Percentiles rank a stretch among this genome's conserved stretches.
Conservation (phyloP, 2,329 filamentous ascomycete genomes). For the Simplicillium sp. region DNA sequence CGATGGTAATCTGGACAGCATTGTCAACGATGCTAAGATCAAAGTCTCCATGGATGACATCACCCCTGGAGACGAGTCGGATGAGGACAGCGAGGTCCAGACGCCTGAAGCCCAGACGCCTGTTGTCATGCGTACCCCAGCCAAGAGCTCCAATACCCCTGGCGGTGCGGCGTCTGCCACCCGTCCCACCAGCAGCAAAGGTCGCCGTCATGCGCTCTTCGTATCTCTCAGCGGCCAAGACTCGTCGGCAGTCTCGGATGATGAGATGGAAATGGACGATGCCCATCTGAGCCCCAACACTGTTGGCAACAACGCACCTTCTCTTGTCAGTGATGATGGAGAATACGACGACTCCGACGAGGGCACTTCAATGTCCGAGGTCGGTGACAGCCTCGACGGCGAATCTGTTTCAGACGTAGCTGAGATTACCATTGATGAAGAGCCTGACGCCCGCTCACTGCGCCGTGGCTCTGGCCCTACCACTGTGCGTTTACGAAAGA, state of each 20-base stretch:
- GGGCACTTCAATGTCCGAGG: constrained; percentile 49
- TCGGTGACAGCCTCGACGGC: constrained; percentile 46
- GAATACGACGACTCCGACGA: constrained; percentile 68
- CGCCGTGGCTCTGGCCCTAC: constrained; percentile 30
- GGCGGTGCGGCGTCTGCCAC: constrained; percentile 19
- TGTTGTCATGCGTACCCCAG: constrained; percentile 49
- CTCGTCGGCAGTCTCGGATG: constrained; percentile 22
- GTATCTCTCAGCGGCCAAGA: constrained; percentile 19
- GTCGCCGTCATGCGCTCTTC: constrained; percentile 14
- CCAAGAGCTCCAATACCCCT: constrained; percentile 38
- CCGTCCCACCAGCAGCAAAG: constrained; percentile 50
- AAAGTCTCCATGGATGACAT: constrained; percentile 40
- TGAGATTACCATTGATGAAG: constrained; percentile 53
- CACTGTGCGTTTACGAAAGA: constrained; percentile 41
- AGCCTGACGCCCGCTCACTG: constrained; percentile 36
- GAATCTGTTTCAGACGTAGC: constrained; percentile 51
- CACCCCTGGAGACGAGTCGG: constrained; percentile 44
- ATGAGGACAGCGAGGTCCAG: constrained; percentile 23
- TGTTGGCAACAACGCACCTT: constrained; percentile 67
- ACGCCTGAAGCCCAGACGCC: constrained; percentile 20
- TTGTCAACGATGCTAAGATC: constrained; percentile 50
- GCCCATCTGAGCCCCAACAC: constrained; percentile 61
- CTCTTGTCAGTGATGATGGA: constrained; percentile 70
- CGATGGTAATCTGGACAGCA: constrained; percentile 46
- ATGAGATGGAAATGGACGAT: constrained; percentile 44